Evolutionary conservation across 2,329 filamentous ascomycete species (phyloP), one percentile per base, ranked within the genome.

Genomic region (Lachnum nothofagi): DNA sequence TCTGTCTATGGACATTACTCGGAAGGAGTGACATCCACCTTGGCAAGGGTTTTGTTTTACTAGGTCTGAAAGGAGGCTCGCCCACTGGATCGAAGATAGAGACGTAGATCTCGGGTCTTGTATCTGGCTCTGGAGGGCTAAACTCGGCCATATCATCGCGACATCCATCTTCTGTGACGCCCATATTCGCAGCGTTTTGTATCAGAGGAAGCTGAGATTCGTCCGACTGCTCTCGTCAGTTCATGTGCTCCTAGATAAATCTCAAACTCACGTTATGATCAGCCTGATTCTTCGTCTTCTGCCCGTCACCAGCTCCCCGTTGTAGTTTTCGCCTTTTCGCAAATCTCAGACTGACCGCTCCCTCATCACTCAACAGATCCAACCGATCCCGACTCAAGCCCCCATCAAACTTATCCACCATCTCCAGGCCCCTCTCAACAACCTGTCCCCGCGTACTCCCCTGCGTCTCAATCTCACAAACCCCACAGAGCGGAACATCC

Each of bases 41-140:
- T 14, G 77, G 77, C 9, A 80, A 69, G 1, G 76, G 74, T 52
- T 80, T 81, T 9, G 74, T 68, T 3, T 67, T 70, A 44, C 69
- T 71, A 1, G 75, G 73, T 52, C 65, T 68, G 57, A 79, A 80
- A 2, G 72, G 66, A 3, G 67, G 64, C 8, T 68, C 63, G 12
- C 72, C 68, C 9, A 79, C 51, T 0, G 78, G 77, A 51, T 80
- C 71, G 23, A 65, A 63, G 4, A 77, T 69, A 27, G 74, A 72
- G 5, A 80, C 70, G 61, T 77, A 80, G 5, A 79, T 70, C 4
- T 56, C 37, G 14, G 49, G n/a, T 23, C 34, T 45, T 19, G 29
- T 24, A 4, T 46, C 23, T 23, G 17, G 25, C 3, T 52, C 43
- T 4, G 39, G 14, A 14, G 46, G 47, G 4, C 37, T 24, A 5